Conservation (phyloP, 768 basidiomycete genomes). For the Pleurotus tuoliensis region DNA sequence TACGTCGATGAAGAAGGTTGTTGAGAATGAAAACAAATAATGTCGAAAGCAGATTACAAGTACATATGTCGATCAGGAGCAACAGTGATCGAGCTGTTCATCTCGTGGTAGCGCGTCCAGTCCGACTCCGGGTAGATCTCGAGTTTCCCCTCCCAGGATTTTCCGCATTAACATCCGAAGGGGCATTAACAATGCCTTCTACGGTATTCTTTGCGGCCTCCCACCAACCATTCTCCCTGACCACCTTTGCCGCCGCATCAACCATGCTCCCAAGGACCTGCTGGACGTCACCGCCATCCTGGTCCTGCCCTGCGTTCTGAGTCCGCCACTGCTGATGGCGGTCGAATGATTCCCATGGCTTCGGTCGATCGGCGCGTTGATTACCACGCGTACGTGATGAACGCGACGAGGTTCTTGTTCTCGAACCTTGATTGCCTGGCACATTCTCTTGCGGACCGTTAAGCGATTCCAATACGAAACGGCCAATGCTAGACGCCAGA, state of each 20-base stretch:
- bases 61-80: background rate
- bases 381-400: constrained; percentile 14
- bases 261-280: constrained; percentile 44
- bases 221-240: constrained; percentile 31
- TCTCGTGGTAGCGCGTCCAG: background rate
- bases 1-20: no score
- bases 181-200: constrained; percentile 1
- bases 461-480: constrained; percentile 37
- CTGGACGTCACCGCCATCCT: constrained; percentile 32
- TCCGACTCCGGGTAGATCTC: background rate
- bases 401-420: constrained; percentile 10
- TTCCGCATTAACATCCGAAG: background rate
- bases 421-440: constrained; percentile 21
- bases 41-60: no score
- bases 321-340: constrained; percentile 60
- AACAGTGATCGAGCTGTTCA: background rate
- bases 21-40: no score
- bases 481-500: constrained; percentile 34
- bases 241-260: constrained; percentile 18
- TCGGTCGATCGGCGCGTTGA: constrained; percentile 28
- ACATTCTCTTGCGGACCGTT: constrained; percentile 32
- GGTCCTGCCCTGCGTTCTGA: constrained; percentile 18
- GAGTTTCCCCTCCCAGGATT: background rate
- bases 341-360: constrained; percentile 67
- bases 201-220: constrained; percentile 20